Evolutionary conservation across 257 asterid species (phyloP).

Genomic region (Nicotiana otophora): DNA sequence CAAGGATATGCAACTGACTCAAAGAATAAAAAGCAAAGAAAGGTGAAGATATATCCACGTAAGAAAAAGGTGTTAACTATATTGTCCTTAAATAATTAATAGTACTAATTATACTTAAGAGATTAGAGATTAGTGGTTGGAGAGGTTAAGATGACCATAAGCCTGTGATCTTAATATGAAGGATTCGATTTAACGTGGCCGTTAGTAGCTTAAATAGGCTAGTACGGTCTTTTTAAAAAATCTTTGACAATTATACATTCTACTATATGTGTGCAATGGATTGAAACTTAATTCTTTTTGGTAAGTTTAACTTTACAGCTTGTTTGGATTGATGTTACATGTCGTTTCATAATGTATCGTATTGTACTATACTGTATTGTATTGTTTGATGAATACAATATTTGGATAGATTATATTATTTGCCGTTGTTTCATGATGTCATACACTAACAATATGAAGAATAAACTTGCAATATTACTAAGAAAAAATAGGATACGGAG

Average conservation of each 20-base stretch:
- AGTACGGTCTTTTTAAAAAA: neutral
- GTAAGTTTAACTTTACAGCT: no score
- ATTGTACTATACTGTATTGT: no score
- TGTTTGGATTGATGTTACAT: no score
- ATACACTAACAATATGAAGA: no score
- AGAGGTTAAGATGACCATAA: neutral
- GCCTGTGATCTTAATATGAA: slow-evolving; percentile 4
- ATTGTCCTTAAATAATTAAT: neutral
- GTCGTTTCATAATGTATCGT: no score
- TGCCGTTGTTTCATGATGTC: no score
- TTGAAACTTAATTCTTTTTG: no score
- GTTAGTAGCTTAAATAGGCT: neutral
- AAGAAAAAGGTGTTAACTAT: neutral
- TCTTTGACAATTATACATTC: neutral
- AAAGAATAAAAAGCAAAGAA: neutral
- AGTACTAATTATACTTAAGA: neutral
- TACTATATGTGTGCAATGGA: neutral
- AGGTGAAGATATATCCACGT: neutral
- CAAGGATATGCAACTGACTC: neutral
- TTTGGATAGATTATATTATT: no score
- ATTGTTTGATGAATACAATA: no score
- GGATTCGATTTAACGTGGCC: slow-evolving; percentile 15
- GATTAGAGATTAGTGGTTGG: neutral
- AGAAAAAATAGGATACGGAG: no score
- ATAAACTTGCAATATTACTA: no score